Percentiles rank a stretch among this genome's conserved stretches.
Evolutionary conservation across 441 rosid genomes (phyloP).

Genomic region (Codiaeum variegatum): DNA sequence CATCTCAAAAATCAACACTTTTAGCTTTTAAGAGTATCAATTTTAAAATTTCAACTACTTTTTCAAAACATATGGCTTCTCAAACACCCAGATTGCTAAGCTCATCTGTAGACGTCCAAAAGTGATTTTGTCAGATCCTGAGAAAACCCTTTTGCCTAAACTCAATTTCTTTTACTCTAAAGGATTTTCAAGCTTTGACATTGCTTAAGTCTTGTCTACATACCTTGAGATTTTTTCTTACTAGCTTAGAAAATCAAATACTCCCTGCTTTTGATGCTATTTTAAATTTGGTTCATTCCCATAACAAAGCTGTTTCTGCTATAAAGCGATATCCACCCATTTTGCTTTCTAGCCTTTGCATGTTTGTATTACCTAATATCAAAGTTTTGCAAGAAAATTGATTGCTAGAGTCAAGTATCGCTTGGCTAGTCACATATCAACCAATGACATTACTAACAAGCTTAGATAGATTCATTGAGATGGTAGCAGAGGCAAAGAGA

Average conservation of each 20-base stretch:
- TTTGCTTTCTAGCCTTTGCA: background rate
- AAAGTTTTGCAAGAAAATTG: slow-evolving; percentile 21
- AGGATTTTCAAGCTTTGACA: slow-evolving; percentile 22
- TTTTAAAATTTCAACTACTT: slow-evolving; percentile 24
- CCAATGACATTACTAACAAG: background rate
- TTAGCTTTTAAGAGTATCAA: slow-evolving; percentile 18
- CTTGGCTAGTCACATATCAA: background rate
- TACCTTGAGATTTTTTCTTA: slow-evolving; percentile 15
- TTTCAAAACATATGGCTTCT: slow-evolving; percentile 27
- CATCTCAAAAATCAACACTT: slow-evolving; percentile 31
- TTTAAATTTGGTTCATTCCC: slow-evolving; percentile 15
- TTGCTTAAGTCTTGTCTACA: slow-evolving; percentile 4
- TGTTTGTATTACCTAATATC: slow-evolving; percentile 13
- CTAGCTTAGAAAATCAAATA: slow-evolving; percentile 23
- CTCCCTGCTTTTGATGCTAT: slow-evolving; percentile 28
- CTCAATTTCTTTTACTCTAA: slow-evolving; percentile 28
- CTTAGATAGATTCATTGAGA: slow-evolving; percentile 9
- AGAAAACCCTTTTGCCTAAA: slow-evolving; percentile 29
- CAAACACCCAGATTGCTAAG: slow-evolving; percentile 24
- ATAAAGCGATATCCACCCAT: slow-evolving; percentile 3
- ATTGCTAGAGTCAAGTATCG: slow-evolving; percentile 19
- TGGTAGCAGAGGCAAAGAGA: slow-evolving; percentile 9
- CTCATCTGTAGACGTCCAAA: slow-evolving; percentile 16
- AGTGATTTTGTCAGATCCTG: slow-evolving; percentile 16
- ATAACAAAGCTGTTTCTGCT: slow-evolving; percentile 4